Conservation (phyloP, 1,284 basidiomycete species). For the Trichosporon sp. region DNA sequence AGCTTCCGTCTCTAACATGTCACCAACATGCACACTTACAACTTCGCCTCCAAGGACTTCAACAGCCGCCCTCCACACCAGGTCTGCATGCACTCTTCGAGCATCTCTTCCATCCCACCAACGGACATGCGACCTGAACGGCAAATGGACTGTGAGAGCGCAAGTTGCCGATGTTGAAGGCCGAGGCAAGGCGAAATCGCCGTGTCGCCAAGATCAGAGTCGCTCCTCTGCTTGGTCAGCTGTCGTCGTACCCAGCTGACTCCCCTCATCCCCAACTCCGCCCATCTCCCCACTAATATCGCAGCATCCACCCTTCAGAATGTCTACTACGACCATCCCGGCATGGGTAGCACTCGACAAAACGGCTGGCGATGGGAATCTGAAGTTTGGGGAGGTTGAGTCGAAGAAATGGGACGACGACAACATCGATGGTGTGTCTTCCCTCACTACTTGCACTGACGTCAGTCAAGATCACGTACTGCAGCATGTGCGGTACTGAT, state of each 20-base stretch:
- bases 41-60: no score
- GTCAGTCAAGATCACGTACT: conserved; percentile 23
- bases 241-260: background rate
- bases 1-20: no score
- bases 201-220: background rate
- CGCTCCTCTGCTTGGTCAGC: background rate
- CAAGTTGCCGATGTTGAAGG: background rate
- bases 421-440: conserved; percentile 54
- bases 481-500: conserved; percentile 33
- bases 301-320: background rate
- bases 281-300: background rate
- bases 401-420: conserved; percentile 54
- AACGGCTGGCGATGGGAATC: conserved; percentile 51
- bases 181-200: background rate
- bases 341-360: conserved; percentile 48
- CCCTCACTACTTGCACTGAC: background rate
- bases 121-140: no score
- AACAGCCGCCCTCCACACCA: no score
- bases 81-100: no score
- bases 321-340: background rate
- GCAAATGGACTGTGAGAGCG: background rate
- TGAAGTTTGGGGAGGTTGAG: conserved; percentile 51
- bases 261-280: background rate
- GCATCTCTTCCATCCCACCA: no score
- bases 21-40: no score